Percentiles rank a stretch among this genome's conserved stretches.
These are phyloP conservation scores for Yarrowia sp. DNA, from an alignment of 805 yeast species.

Conservation along the genomic window DNA sequence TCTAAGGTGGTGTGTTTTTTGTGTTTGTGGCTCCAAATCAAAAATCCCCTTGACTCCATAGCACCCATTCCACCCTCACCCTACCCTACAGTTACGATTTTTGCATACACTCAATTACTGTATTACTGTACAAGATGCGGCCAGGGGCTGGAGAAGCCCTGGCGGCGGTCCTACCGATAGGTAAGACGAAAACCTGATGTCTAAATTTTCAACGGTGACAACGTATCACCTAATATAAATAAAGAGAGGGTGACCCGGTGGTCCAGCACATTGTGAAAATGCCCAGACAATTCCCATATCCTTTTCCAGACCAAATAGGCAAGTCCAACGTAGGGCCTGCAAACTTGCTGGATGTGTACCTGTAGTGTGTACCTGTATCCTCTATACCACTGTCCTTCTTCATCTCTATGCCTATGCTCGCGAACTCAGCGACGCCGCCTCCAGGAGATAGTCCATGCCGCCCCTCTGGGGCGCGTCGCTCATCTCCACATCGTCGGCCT, in stretches of 20 bases:
- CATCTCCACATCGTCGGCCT: slow-evolving; percentile 36
- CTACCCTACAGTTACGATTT: too few relatives aligned
- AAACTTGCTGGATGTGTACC: too few relatives aligned
- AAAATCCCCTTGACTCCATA: too few relatives aligned
- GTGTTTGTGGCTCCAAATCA: too few relatives aligned
- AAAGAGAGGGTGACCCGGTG: slow-evolving; percentile 37
- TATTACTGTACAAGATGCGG: slow-evolving; percentile 35
- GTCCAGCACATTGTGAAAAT: background rate
- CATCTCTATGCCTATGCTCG: background rate
- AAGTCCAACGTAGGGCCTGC: background rate
- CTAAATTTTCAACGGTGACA: slow-evolving; percentile 28
- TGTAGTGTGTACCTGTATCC: background rate
- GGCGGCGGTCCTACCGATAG: background rate
- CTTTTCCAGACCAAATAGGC: slow-evolving; percentile 14
- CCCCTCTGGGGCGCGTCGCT: slow-evolving; percentile 38
- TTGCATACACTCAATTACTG: slow-evolving; percentile 26
- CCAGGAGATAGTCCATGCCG: slow-evolving; percentile 47
- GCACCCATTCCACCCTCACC: too few relatives aligned
- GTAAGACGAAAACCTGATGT: slow-evolving; percentile 11
- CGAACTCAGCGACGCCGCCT: slow-evolving; percentile 46
- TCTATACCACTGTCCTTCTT: background rate
- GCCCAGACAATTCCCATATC: slow-evolving; percentile 27
- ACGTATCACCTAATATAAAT: slow-evolving; percentile 17
- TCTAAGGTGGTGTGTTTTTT: too few relatives aligned
- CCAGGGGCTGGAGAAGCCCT: background rate